Percentiles rank a stretch among this genome's conserved stretches.
Evolutionary conservation across 2,329 filamentous ascomycete species (phyloP).

Genomic region (Dryadomyces quercivorus): DNA sequence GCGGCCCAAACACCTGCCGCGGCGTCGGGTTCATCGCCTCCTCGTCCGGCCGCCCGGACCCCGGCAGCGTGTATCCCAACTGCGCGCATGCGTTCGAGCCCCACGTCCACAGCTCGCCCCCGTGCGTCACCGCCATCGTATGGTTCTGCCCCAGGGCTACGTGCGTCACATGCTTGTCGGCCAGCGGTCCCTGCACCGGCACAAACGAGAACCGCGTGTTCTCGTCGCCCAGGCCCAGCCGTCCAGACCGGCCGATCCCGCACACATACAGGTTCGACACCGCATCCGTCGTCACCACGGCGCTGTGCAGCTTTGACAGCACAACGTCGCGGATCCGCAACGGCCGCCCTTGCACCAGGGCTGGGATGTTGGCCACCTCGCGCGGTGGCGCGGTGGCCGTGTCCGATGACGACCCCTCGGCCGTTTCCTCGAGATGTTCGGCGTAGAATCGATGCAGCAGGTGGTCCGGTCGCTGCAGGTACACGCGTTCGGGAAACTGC

Average conservation of each 20-base stretch:
- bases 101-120: slow-evolving; percentile 91
- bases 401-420: background rate
- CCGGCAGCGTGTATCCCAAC: slow-evolving; percentile 69
- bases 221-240: slow-evolving; percentile 81
- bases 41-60: slow-evolving; percentile 56
- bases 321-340: slow-evolving; percentile 69
- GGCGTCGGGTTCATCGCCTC: slow-evolving; percentile 72
- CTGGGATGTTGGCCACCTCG: slow-evolving; percentile 48
- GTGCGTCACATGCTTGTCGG: slow-evolving; percentile 61
- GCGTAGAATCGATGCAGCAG: slow-evolving; percentile 62
- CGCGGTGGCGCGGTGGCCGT: slow-evolving; percentile 8
- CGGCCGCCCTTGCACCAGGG: slow-evolving; percentile 57
- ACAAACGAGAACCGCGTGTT: slow-evolving; percentile 78
- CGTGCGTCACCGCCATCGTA: slow-evolving; percentile 69
- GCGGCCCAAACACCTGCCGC: slow-evolving; percentile 77
- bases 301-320: slow-evolving; percentile 86
- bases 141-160: slow-evolving; percentile 87
- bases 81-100: slow-evolving; percentile 79
- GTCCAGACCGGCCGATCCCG: slow-evolving; percentile 80
- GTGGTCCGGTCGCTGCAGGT: slow-evolving; percentile 63
- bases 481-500: slow-evolving; percentile 79
- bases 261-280: slow-evolving; percentile 87
- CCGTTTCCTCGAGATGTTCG: slow-evolving; percentile 45
- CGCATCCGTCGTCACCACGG: slow-evolving; percentile 74
- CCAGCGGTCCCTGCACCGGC: slow-evolving; percentile 65